Evolutionary conservation across 2,329 filamentous ascomycete species (phyloP).

Genomic region (Bretziella fagacearum): DNA sequence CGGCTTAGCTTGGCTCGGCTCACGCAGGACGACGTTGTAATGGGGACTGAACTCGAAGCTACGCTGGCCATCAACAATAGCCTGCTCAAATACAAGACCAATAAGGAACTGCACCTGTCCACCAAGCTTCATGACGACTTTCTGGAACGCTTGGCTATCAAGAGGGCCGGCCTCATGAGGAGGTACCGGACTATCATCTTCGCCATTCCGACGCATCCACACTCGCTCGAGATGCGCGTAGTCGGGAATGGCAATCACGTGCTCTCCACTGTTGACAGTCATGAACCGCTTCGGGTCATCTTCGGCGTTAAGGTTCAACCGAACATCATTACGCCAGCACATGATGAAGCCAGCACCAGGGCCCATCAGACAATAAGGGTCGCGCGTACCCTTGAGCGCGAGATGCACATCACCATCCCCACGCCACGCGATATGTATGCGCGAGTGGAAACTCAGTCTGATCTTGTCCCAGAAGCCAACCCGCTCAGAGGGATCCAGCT

Average conservation of each 20-base stretch:
- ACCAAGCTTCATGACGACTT: conserved; percentile 96
- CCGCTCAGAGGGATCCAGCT: conserved; percentile 79
- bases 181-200: conserved; percentile 27
- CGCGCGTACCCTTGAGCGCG: conserved; percentile 75
- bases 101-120: conserved; percentile 88
- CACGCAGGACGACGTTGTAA: conserved; percentile 75
- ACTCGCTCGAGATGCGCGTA: conserved; percentile 75
- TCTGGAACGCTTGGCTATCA: conserved; percentile 63
- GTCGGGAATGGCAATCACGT: conserved; percentile 84
- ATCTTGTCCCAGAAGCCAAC: conserved; percentile 99
- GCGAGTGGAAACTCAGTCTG: conserved; percentile 80
- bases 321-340: conserved; percentile 94
- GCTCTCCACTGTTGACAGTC: conserved; percentile 89
- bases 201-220: conserved; percentile 31
- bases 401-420: conserved; percentile 92
- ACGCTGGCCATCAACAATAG: conserved; percentile 51
- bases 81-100: conserved; percentile 81
- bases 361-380: conserved; percentile 85
- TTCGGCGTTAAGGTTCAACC: conserved; percentile 67
- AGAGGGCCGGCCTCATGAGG: neutral
- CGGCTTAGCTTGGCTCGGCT: conserved; percentile 54
- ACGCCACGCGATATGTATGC: conserved; percentile 78
- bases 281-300: conserved; percentile 87
- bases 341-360: conserved; percentile 91
- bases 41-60: conserved; percentile 85